A percentile compares a stretch with the other conserved stretches of the same genome.
Evolutionary conservation across 106 monocot species (phyloP).

Genomic region (Xerophyta viscosa): DNA sequence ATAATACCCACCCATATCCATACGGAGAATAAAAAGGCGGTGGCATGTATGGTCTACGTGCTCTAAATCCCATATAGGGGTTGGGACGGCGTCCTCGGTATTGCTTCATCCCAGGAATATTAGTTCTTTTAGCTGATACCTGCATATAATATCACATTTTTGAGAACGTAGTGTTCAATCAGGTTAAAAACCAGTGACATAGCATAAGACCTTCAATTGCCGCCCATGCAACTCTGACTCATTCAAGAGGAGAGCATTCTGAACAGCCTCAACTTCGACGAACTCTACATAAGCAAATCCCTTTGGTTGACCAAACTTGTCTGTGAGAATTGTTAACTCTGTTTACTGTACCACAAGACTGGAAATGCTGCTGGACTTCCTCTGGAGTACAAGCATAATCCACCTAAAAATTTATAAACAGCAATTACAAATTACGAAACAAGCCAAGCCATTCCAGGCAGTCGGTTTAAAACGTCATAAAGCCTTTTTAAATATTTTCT

Average conservation of each 20-base stretch:
- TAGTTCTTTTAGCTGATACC: constrained; percentile 49
- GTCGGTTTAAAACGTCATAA: too few relatives aligned
- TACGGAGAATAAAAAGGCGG: constrained; percentile 19
- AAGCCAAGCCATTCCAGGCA: too few relatives aligned
- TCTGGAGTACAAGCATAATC: constrained; percentile 55
- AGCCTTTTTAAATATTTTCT: too few relatives aligned
- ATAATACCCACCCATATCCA: constrained; percentile 30
- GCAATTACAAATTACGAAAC: too few relatives aligned
- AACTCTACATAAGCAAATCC: constrained; percentile 60
- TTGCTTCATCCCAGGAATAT: constrained; percentile 51
- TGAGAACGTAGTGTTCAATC: too few relatives aligned
- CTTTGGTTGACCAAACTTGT: constrained; percentile 51
- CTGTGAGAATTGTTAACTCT: constrained; percentile 46
- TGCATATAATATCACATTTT: too few relatives aligned
- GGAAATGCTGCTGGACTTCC: constrained; percentile 51
- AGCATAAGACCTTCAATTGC: constrained; percentile 42
- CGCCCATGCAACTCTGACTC: constrained; percentile 52
- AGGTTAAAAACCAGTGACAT: too few relatives aligned
- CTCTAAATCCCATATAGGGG: constrained; percentile 25
- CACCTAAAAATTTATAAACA: constrained; percentile 14
- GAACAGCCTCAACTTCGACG: constrained; percentile 44
- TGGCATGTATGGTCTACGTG: constrained; percentile 28
- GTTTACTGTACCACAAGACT: constrained; percentile 52
- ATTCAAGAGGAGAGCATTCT: constrained; percentile 40
- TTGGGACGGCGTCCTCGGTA: constrained; percentile 29